Percentiles rank a stretch among this genome's conserved stretches.
These are phyloP conservation scores for Fonticula alba DNA, from an alignment of 78 protist genomes.

Conservation along the genomic window DNA sequence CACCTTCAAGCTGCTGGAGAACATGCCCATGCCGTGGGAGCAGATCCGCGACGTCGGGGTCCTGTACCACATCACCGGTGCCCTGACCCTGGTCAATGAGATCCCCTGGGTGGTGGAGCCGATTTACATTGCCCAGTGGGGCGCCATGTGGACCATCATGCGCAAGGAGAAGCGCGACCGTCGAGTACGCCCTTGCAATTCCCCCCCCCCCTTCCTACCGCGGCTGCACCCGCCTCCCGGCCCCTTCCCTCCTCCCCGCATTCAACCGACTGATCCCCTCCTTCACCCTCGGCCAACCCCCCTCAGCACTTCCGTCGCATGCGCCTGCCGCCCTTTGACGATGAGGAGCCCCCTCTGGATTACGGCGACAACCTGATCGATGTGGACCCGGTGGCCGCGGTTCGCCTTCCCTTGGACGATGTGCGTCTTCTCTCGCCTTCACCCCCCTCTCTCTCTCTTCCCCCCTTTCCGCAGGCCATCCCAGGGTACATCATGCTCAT, in stretches of 20 bases:
- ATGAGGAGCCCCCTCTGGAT: slow-evolving; percentile 98
- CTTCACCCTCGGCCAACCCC: too few species aligned
- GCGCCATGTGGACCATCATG: slow-evolving; percentile 98
- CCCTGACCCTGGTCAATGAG: slow-evolving; percentile 98
- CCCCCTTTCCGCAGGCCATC: not conserved
- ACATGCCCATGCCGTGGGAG: slow-evolving; percentile 99
- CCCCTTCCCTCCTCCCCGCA: too few species aligned
- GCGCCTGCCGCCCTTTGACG: slow-evolving; percentile 88
- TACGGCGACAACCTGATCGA: slow-evolving; percentile 90
- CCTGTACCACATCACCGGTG: slow-evolving; percentile 94
- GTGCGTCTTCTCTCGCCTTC: not conserved
- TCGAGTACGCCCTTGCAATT: not conserved
- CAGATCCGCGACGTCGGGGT: slow-evolving; percentile 69
- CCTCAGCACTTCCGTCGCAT: slow-evolving; percentile 83
- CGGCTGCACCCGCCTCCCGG: too few species aligned
- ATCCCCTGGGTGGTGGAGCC: slow-evolving; percentile 95
- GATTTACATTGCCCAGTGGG: slow-evolving; percentile 96
- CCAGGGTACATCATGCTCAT: not conserved
- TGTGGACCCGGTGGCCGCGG: slow-evolving; percentile 83
- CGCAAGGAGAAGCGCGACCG: slow-evolving; percentile 96
- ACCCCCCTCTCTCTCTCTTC: not conserved
- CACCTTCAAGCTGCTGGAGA: slow-evolving; percentile 88
- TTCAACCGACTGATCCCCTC: too few species aligned
- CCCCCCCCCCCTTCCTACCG: too few species aligned
- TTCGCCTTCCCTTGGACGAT: slow-evolving; percentile 83